Conservation (phyloP, 257 asterid genomes). For the Rauvolfia tetraphylla region DNA sequence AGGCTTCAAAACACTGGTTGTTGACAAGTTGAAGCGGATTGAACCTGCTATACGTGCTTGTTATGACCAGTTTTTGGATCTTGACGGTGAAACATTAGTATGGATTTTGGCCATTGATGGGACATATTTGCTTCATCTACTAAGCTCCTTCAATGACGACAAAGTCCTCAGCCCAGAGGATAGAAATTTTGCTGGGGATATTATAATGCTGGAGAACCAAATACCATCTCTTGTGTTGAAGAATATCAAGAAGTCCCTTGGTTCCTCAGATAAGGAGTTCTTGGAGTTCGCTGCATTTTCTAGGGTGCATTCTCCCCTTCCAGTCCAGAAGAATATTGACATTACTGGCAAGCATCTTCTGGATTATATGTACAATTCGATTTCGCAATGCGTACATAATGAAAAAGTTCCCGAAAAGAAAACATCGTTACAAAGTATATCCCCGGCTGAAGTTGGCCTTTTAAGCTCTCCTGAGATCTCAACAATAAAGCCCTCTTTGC, state of each 20-base stretch:
- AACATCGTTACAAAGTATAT: neutral
- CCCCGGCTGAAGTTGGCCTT: neutral
- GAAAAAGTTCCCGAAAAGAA: neutral
- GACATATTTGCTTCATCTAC: constrained; percentile 29
- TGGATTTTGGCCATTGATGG: constrained; percentile 37
- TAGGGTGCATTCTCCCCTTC: constrained; percentile 31
- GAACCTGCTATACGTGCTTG: constrained; percentile 21
- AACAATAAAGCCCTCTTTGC: neutral
- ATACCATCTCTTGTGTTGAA: constrained; percentile 26
- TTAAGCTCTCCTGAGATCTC: neutral
- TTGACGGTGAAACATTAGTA: constrained; percentile 26
- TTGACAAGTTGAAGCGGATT: constrained; percentile 9
- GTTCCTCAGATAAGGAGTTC: neutral
- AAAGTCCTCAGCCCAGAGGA: neutral
- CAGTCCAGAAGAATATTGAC: neutral
- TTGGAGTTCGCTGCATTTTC: constrained; percentile 11
- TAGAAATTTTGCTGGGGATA: constrained; percentile 16
- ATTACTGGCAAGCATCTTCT: constrained; percentile 20
- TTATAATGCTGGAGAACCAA: constrained; percentile 49
- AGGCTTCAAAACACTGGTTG: neutral
- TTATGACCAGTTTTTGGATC: constrained; percentile 38
- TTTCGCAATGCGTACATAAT: neutral
- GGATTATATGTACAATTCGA: constrained; percentile 23
- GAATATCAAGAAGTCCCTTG: constrained; percentile 14
- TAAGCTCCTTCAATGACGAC: neutral